These are phyloP conservation scores for Naegleria gruberi DNA, from an alignment of 208 protist species.

Conservation along the genomic window DNA sequence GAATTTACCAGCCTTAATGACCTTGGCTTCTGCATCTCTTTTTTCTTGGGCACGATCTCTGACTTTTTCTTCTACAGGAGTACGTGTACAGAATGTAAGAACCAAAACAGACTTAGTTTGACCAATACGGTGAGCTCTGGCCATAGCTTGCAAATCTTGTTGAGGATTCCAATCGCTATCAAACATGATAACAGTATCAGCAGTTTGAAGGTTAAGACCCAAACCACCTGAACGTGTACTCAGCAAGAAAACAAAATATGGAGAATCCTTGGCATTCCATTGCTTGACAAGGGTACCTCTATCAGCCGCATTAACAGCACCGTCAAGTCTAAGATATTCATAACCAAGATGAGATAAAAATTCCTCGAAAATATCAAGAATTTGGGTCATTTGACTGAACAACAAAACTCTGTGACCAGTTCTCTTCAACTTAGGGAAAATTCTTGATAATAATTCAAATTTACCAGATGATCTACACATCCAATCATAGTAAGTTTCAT, in stretches of 20 bases:
- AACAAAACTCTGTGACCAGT: conserved; percentile 26
- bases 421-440: conserved; percentile 25
- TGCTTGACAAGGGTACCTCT: neutral
- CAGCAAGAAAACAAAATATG: conserved; percentile 66
- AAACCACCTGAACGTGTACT: conserved; percentile 69
- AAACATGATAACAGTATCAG: conserved; percentile 89
- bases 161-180: conserved; percentile 96
- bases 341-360: conserved; percentile 7
- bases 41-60: conserved; percentile 77
- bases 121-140: conserved; percentile 85
- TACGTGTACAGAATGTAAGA: conserved; percentile 80
- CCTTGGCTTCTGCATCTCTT: conserved; percentile 25
- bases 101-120: conserved; percentile 86
- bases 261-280: conserved; percentile 20
- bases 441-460: conserved; percentile 54
- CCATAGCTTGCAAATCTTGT: conserved; percentile 90
- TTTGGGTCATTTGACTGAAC: conserved; percentile 34
- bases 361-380: conserved; percentile 36
- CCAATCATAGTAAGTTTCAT: conserved; percentile 21
- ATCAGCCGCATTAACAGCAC: neutral
- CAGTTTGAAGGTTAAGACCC: conserved; percentile 68
- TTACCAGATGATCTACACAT: conserved; percentile 46
- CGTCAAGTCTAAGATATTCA: conserved; percentile 28
- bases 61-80: conserved; percentile 89
- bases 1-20: conserved; percentile 31